Percentiles rank a stretch among this genome's conserved stretches.
These are phyloP conservation scores for Apophysomyces elegans DNA, from an alignment of 371 early-diverging fungal genomes.

Conservation along the genomic window DNA sequence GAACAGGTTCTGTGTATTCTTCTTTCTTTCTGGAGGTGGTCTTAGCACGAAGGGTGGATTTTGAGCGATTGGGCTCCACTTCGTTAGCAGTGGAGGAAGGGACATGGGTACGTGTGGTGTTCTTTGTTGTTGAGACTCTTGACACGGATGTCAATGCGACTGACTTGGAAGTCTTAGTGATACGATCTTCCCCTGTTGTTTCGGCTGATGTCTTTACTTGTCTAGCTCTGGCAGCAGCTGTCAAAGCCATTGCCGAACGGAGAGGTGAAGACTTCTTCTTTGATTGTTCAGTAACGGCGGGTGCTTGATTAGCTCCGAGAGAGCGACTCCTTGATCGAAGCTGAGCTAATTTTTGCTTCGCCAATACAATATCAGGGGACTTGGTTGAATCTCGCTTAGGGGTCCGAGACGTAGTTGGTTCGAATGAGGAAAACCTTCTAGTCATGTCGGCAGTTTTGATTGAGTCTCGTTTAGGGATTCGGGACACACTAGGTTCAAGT, in stretches of 20 bases:
- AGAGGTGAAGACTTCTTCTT: neutral
- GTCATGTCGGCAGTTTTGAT: neutral
- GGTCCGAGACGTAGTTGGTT: constrained; percentile 5
- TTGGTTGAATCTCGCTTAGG: constrained; percentile 8
- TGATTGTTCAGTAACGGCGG: neutral
- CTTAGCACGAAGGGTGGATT: neutral
- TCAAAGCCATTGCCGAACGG: constrained; percentile 7
- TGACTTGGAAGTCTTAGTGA: neutral
- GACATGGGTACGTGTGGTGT: neutral
- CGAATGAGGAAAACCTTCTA: constrained; percentile 8
- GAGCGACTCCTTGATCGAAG: constrained; percentile 3
- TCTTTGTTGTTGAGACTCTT: neutral
- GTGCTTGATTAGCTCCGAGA: neutral
- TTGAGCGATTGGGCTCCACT: constrained; percentile 6
- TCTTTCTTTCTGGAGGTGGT: neutral
- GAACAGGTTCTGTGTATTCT: constrained; percentile 2
- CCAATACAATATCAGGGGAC: neutral
- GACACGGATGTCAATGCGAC: neutral
- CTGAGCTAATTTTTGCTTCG: constrained; percentile 4
- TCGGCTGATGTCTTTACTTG: neutral
- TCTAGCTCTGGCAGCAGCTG: constrained; percentile 1
- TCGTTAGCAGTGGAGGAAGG: constrained; percentile 6
- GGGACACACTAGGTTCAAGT: neutral
- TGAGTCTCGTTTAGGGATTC: constrained; percentile 2
- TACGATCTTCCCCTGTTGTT: neutral